Evolutionary conservation across 148 eudicot species (phyloP).

Genomic region (Dysphania ambrosioides): DNA sequence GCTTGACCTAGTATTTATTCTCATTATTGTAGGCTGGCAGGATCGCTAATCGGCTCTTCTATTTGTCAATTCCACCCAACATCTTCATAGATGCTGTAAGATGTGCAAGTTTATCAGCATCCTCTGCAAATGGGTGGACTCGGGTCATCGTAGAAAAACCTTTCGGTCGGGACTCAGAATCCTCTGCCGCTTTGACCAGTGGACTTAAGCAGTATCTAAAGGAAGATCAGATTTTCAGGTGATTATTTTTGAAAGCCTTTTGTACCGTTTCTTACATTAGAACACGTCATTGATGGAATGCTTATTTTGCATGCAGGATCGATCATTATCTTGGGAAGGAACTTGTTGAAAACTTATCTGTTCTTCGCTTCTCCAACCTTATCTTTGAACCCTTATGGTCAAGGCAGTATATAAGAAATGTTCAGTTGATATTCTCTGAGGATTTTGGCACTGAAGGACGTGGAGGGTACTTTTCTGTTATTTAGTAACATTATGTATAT

Average conservation of each 20-base stretch:
- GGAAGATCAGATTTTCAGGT: slow-evolving; percentile 98
- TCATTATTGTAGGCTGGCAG: slow-evolving; percentile 59
- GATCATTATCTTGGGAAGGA: slow-evolving; percentile 98
- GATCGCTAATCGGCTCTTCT: slow-evolving; percentile 86
- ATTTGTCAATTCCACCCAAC: slow-evolving; percentile 94
- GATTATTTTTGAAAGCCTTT: neutral
- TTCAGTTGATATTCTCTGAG: slow-evolving; percentile 90
- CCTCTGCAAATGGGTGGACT: slow-evolving; percentile 88
- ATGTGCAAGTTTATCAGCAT: slow-evolving; percentile 86
- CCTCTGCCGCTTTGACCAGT: slow-evolving; percentile 88
- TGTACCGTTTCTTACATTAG: neutral
- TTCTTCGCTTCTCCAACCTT: slow-evolving; percentile 95
- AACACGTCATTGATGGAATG: slow-evolving; percentile 12
- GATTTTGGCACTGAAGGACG: slow-evolving; percentile 99
- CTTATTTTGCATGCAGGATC: slow-evolving; percentile 52
- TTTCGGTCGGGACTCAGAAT: slow-evolving; percentile 96
- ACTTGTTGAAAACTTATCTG: slow-evolving; percentile 93
- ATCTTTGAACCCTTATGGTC: slow-evolving; percentile 97
- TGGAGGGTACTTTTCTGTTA: slow-evolving; percentile 69
- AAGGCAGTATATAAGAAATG: slow-evolving; percentile 92
- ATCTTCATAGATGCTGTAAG: slow-evolving; percentile 85
- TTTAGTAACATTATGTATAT: neutral
- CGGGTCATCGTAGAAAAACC: slow-evolving; percentile 98
- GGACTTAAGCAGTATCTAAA: slow-evolving; percentile 75
- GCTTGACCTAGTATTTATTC: slow-evolving; percentile 3